A percentile compares a stretch with the other conserved stretches of the same genome.
These are phyloP conservation scores for Lepidium didymum DNA, from an alignment of 345 rosid species.

Conservation along the genomic window DNA sequence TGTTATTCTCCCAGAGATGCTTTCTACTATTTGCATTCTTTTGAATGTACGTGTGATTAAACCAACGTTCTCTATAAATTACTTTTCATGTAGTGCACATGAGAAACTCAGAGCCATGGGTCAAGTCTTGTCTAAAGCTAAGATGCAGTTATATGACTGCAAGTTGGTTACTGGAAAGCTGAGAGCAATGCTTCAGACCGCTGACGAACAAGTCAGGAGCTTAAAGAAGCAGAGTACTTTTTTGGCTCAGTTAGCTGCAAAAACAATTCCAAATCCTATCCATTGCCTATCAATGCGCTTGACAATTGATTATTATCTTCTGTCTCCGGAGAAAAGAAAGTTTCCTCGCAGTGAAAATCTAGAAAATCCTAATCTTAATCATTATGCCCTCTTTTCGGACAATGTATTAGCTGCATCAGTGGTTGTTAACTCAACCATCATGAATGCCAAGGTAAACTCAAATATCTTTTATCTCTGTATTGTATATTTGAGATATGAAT, in stretches of 20 bases:
- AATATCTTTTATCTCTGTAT: background rate
- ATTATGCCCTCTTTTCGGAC: conserved; percentile 97
- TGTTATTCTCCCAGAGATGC: background rate
- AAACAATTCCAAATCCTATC: conserved; percentile 91
- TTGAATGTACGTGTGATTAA: background rate
- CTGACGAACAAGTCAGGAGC: conserved; percentile 97
- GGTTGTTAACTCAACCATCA: conserved; percentile 91
- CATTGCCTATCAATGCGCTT: conserved; percentile 97
- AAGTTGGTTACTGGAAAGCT: conserved; percentile 90
- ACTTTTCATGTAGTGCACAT: conserved; percentile 45
- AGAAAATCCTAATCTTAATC: conserved; percentile 79
- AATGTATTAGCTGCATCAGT: conserved; percentile 99
- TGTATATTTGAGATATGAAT: background rate
- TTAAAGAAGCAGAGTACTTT: conserved; percentile 98
- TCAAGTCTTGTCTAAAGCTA: conserved; percentile 74
- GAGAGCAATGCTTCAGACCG: conserved; percentile 96
- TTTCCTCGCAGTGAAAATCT: conserved; percentile 83
- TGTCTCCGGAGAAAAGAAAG: conserved; percentile 82
- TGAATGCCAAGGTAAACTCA: conserved; percentile 86
- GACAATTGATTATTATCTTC: conserved; percentile 88
- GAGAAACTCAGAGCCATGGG: conserved; percentile 91
- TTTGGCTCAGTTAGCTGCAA: conserved; percentile 97
- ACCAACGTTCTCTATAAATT: background rate
- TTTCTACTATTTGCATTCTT: background rate
- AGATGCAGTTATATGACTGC: conserved; percentile 85